Evolutionary conservation across 441 rosid genomes (phyloP), one percentile per base, ranked within the genome.

Genomic region (Pelargonium cotyledonis): DNA sequence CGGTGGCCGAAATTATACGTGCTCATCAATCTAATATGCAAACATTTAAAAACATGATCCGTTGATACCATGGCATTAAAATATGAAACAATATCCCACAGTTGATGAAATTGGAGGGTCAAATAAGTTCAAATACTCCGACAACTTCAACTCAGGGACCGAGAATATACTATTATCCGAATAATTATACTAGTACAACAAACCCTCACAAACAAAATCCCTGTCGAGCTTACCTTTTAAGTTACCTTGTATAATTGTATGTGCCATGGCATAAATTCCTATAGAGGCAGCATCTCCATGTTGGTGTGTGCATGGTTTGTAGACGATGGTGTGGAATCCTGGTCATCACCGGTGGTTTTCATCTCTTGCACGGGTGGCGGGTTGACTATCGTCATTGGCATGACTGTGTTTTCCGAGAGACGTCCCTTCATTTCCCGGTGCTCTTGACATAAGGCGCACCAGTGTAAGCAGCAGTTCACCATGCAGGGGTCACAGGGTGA

Each of bases 401-500:
- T 81, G 43, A 79, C 84, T 7, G 79, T 73, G 76, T 86, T 76
- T 14, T 88, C 93, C 0, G 93, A 82, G 63, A 86, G 86, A 41
- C 85, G 90, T 55, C 81, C 78, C 80, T 86, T 88, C 93, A 88
- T 88, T 81, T 88, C 90, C n/a, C 90, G 79, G 78, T 88, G 93
- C 77, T 83, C 93, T 78, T 88, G 89, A 69, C 93, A 88, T 78
- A 86, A 68, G 15, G 93, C 93, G 38, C 93, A 88, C 78, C 85
- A 86, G 77, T 88, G 93, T 43, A 83, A 60, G 69, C 85, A 80
- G 74, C 93, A 88, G 73, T 88, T 85, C 60, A 86, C 88, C 84
- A 83, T 0, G 71, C 93, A 88, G 1, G 90, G 93, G 63, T 88
- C 93, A 69, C 90, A 85, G 0, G 93, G 93, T 19, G 93, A 79